Percentiles rank a stretch among this genome's conserved stretches.
phyloP scores from a whole-genome alignment of 352 stramenopile species.

The Phytophthora tentaculata region DNA sequence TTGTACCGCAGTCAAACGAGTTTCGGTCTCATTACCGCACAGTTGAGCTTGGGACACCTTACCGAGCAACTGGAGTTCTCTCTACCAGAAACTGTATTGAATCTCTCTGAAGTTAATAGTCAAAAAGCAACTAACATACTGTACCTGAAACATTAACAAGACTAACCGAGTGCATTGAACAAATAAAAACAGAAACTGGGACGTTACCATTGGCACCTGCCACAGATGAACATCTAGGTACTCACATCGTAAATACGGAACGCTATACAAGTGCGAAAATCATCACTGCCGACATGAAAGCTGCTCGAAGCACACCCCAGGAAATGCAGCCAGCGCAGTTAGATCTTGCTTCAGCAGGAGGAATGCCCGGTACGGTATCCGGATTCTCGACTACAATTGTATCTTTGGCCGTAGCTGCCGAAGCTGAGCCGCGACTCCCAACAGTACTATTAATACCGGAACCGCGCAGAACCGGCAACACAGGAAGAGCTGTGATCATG shows the following conservation, averaged over 20 bases:
- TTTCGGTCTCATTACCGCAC: neutral
- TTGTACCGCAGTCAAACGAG: neutral
- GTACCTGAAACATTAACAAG: too few species aligned
- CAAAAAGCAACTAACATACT: too few species aligned
- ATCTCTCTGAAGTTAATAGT: neutral
- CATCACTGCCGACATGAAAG: neutral
- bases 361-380: conserved; percentile 7
- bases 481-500: conserved; percentile 18
- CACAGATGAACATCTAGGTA: too few species aligned
- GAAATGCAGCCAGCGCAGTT: conserved; percentile 1
- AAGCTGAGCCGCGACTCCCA: conserved; percentile 4
- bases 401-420: conserved; percentile 8
- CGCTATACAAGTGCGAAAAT: neutral
- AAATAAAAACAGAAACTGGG: too few species aligned
- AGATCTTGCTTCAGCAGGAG: conserved; percentile 9
- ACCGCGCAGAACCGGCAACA: conserved; percentile 12
- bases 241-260: neutral
- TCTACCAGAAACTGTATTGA: conserved; percentile 5
- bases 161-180: too few species aligned
- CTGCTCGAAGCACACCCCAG: neutral
- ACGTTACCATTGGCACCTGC: too few species aligned
- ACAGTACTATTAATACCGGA: conserved; percentile 2
- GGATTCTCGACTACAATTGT: conserved; percentile 6
- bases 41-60: neutral
- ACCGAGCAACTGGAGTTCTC: conserved; percentile 14